Base-by-base conservation (phyloP, 192 early-diverging fungal genomes). In the Linnemannia hyalina region DNA sequence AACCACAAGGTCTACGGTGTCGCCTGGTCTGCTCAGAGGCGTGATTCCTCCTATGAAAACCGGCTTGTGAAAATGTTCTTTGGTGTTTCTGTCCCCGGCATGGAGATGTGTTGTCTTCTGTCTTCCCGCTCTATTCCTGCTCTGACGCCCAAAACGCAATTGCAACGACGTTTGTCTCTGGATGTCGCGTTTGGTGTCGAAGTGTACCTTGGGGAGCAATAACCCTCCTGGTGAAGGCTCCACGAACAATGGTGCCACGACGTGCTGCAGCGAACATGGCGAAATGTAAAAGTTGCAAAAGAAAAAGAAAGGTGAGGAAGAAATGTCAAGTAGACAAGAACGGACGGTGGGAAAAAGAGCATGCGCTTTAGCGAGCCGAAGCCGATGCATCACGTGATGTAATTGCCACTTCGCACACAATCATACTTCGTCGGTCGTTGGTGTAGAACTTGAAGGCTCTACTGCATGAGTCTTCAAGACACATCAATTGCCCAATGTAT, bases 251-350 rank as follows among this genome's bases (percentile, higher is more conserved):
- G 29, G 60, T 29, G 29, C 60, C 60, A 65, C 60, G 60, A 32
- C 29, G 60, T 65, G 29, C 60, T 65, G 60, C 60, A n/a, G 60
- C 60, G 26, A 65, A 65, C 60, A 65, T 65, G 60, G 60, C 60
- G 29, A 10, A 32, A 52, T 52, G 49, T 52, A 52, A 60, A 60
- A 11, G 60, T 65, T 35, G 35, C 35, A 1, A 35, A 35, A 35
- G 13, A 32, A 26, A 10, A 65, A 65, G 23, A 26, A n/a, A 60
- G 23, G 55, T 9, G n/a, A 26, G 13, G 60, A 4, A 65, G 1
- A 26, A 32, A 29, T 11, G 26, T 65, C 29, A 65, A 15, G 60
- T 29, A 29, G 13, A 7, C 9, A 46, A 32, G 29, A 0, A 65
- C 29, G 60, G 20, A 22, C 18, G 60, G 60, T 65, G 60, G 60